Base-by-base conservation (phyloP, 306 rosid genomes). In the Lupinus albus region DNA sequence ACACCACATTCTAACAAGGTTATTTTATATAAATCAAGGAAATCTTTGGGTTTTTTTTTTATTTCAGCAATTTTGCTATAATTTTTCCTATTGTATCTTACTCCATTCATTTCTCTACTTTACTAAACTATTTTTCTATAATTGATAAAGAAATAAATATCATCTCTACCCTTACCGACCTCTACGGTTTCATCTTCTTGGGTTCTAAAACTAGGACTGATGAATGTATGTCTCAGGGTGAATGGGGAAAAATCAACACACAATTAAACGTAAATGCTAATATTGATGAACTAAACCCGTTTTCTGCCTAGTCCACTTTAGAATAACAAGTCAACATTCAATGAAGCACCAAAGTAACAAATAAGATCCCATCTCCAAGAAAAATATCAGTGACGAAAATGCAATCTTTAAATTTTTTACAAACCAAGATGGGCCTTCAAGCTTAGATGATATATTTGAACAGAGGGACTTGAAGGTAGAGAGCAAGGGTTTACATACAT, bases 401-500 rank as follows among this genome's bases (percentile, higher is more conserved):
- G 75, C 81, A 47, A 60, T 71, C 73, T 61, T 62, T 53, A 13
- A 67, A 69, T 21, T 70, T 81, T 81, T 73, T 78, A 81, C 89
- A 84, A 75, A 44, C 79, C 85, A 77, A 9, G 71, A 77, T 11
- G 71, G 49, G 67, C 86, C 76, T 68, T 45, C 69, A 77, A 72
- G 72, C 71, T 58, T 76, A 63, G 76, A 59, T 72, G 36, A 52
- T 47, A 71, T 64, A 61, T 74, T 46, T 76, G 61, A 74, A 74
- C 65, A 56, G 72, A 56, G 72, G 75, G 76, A 50, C 54, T 68
- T 56, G 51, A 70, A 47, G 75, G 39, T 15, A 41, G 46, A 25
- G 38, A 44, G 61, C 71, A 67, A 64, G 48, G 76, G 49, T 80
- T 82, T 86, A 91, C 70, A 85, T 52, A 84, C 91, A 89, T 52